phyloP scores from a whole-genome alignment of 148 eudicot species.

The Dysphania ambrosioides region DNA sequence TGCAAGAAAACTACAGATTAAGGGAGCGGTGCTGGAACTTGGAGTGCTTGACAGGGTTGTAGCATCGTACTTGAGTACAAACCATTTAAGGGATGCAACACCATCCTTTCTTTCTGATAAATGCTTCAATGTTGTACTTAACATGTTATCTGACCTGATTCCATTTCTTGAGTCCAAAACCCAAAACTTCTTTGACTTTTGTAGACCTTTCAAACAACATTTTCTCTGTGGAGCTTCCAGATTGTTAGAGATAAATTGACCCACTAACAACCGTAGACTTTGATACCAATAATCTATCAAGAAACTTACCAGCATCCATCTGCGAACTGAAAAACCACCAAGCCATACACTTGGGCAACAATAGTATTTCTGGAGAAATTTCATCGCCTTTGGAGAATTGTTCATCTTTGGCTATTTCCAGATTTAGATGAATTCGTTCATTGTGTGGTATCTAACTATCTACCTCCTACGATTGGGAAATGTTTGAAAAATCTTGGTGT shows the following conservation, averaged over 20 bases:
- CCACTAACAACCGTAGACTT: neutral
- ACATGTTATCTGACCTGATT: constrained; percentile 9
- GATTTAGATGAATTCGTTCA: constrained; percentile 16
- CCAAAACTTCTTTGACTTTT: neutral
- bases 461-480: constrained; percentile 7
- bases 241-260: constrained; percentile 19
- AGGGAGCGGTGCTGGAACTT: too few species aligned
- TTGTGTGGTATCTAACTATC: constrained; percentile 9
- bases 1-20: too few species aligned
- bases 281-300: constrained; percentile 1
- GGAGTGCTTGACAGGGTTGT: too few species aligned
- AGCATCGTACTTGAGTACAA: constrained; percentile 29
- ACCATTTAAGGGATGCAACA: constrained; percentile 15
- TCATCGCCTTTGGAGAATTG: constrained; percentile 8
- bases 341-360: constrained; percentile 12
- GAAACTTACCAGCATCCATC: constrained; percentile 1
- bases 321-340: neutral
- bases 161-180: constrained; percentile 12
- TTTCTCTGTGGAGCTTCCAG: constrained; percentile 22
- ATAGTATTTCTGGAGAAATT: constrained; percentile 17
- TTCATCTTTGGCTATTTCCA: constrained; percentile 10
- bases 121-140: constrained; percentile 10
- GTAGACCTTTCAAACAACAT: constrained; percentile 23
- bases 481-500: constrained; percentile 1
- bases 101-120: constrained; percentile 18